Evolutionary conservation across 805 yeast species (phyloP), one percentile per base, ranked within the genome.

Genomic region (Candida endomychidarum): DNA sequence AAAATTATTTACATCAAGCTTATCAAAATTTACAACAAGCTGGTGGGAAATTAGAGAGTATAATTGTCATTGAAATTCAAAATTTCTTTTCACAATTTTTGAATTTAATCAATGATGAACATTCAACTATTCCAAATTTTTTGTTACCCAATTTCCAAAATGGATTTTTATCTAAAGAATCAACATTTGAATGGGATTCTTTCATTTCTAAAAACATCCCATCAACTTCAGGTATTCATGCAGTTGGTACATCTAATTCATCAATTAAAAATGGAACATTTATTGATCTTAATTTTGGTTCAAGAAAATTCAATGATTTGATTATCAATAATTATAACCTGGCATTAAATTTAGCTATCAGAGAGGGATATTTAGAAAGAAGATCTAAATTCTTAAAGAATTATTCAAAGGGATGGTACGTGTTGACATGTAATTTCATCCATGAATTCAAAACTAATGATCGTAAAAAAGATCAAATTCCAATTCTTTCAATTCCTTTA

Each of bases 381-480:
- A 76, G 96, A 53, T 86, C 97, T 5, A 91, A 91, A 70, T 90
- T 80, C 59, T 71, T 93, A 49, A 90, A 90, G 67, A 83, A 91
- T n/a, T 93, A 89, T 62, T 79, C 95, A 3, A 76, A 81, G 47
- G 96, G 93, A 3, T 93, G 85, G 80, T 93, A 88, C 57, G 96
- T 91, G 14, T 70, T 91, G 50, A 89, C 99, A 2, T 85, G 96
- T 41, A 81, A 81, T 41, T 89, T 79, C 54, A 67, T 91, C 41
- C 98, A 93, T 59, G 99, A 91, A 65, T 86, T 91, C 65, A 90
- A 89, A 66, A 53, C 88, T 1, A 62, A 80, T 3, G 96, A 90
- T 60, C 75, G 96, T 41, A 84, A 81, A 54, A 84, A 78, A 55
- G 96, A 89, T 58, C 77, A 86, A 38, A 56, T 72, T 11, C 97